Base-by-base conservation (phyloP, 2,329 filamentous ascomycete genomes). In the Phaeosphaeriaceae sp. region DNA sequence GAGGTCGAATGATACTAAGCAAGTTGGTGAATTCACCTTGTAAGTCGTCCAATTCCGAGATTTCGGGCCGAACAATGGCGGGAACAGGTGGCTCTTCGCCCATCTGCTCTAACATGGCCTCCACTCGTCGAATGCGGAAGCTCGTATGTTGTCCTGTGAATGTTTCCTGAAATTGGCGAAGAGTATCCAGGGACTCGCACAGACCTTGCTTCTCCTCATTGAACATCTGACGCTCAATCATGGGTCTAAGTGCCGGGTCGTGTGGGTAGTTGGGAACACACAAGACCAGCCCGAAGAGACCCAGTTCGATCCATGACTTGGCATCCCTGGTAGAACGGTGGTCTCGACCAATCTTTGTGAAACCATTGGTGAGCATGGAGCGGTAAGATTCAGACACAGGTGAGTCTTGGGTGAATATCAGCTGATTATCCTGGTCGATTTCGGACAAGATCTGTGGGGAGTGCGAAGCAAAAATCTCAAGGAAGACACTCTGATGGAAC, bases 201-300 rank as follows among this genome's bases (percentile, higher is more conserved):
- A 96, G 77, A 10, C 83, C 80, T 2, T 74, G 63, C 48, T 86
- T 84, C 41, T 90, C 82, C 56, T 88, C 81, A 19, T 80, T 73
- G 70, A 89, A 84, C 21, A 86, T 79, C 53, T 84, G 76, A 20
- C 87, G 85, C 66, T 92, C 89, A 19, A 97, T 85, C 52, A 82
- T 81, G 7, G 85, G 78, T 50, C 80, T 81, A 33, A 88, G 74
- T 1, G 87, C 88, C 1, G 95, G 95, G 75, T 99, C 95, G 69
- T 94, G 95, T 3, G 91, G 85, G 65, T 89, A 89, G 75, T 96
- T 90, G 0, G 96, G 93, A 2, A 98, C 88, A 71, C 94, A 97
- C 2, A 97, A 83, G 61, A 86, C 86, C 48, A 98, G 82, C 41
- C 89, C 86, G 17, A 89, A 89, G 20, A 93, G 78, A 1, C 91